Percentiles rank a stretch among this genome's conserved stretches.
Conservation (phyloP, 768 basidiomycete species). For the Hypsizygus marmoreus region DNA sequence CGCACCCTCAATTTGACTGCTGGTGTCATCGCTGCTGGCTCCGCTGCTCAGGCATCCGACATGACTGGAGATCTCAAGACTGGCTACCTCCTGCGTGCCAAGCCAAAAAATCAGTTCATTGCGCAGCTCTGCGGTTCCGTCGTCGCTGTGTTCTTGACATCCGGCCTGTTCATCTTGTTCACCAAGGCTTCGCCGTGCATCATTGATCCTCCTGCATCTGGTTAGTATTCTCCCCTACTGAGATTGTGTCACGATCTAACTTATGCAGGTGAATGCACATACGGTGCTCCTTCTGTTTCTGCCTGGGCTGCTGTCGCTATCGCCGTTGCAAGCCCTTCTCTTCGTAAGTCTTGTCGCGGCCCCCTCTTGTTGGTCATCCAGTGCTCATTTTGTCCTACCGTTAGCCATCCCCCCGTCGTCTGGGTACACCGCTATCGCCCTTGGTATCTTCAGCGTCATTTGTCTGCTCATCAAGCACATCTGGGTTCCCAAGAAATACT, state of each 20-base stretch:
- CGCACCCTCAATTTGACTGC: conserved; percentile 52
- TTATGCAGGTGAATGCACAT: conserved; percentile 42
- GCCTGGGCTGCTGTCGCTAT: conserved; percentile 61
- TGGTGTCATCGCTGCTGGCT: conserved; percentile 55
- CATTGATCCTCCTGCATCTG: conserved; percentile 30
- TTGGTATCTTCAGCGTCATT: conserved; percentile 45
- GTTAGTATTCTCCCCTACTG: conserved; percentile 1
- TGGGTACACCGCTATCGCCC: conserved; percentile 58
- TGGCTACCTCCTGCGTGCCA: conserved; percentile 66
- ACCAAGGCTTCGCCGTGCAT: conserved; percentile 65
- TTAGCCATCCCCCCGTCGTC: conserved; percentile 54
- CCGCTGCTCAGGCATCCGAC: conserved; percentile 59
- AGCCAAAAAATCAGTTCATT: conserved; percentile 63
- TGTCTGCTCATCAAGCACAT: conserved; percentile 48
- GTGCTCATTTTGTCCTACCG: neutral
- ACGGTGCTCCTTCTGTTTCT: conserved; percentile 55
- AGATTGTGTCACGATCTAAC: too few relatives aligned
- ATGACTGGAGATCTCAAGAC: conserved; percentile 73
- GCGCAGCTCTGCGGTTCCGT: conserved; percentile 60
- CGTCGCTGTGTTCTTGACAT: conserved; percentile 60
- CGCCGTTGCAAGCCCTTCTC: conserved; percentile 48
- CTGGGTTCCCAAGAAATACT: conserved; percentile 51
- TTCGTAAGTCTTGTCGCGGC: conserved; percentile 35
- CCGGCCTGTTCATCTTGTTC: conserved; percentile 63
- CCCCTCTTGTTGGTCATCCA: neutral